These are phyloP conservation scores for Leccinum boreale DNA, from an alignment of 768 basidiomycete genomes.

Conservation along the genomic window DNA sequence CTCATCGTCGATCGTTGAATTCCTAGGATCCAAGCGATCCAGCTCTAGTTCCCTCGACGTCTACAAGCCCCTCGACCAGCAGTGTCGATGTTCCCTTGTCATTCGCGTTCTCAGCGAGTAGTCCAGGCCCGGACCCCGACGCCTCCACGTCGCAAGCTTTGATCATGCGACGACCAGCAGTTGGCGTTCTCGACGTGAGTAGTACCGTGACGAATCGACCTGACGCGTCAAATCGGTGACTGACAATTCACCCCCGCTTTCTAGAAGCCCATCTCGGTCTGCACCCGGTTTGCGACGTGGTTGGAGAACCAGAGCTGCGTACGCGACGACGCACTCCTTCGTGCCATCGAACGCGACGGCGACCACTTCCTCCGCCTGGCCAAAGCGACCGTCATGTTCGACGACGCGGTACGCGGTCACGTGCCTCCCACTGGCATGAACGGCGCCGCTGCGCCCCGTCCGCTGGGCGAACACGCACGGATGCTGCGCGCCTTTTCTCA, in stretches of 20 bases:
- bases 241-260: not conserved
- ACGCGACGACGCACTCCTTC: not conserved
- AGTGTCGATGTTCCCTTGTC: not conserved
- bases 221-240: not conserved
- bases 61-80: not conserved
- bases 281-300: slow-evolving; percentile 17
- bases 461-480: slow-evolving; percentile 6
- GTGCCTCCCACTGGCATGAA: not conserved
- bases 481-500: slow-evolving; percentile 17
- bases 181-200: not conserved
- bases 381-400: slow-evolving; percentile 14
- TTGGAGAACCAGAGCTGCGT: slow-evolving; percentile 11
- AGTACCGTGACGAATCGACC: not conserved
- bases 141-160: not conserved
- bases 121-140: not conserved
- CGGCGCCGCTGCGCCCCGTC: not conserved
- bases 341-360: slow-evolving; percentile 25
- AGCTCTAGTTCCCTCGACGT: not conserved
- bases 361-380: slow-evolving; percentile 16
- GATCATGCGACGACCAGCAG: not conserved
- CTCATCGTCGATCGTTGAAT: not conserved
- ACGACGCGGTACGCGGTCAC: slow-evolving; percentile 13
- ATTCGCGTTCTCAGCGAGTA: not conserved
- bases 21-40: not conserved
- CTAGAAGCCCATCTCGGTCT: slow-evolving; percentile 12